A percentile compares a stretch with the other conserved stretches of the same genome.
phyloP scores from a whole-genome alignment of 1,284 basidiomycete species.

The Porogramme epimiltina region DNA sequence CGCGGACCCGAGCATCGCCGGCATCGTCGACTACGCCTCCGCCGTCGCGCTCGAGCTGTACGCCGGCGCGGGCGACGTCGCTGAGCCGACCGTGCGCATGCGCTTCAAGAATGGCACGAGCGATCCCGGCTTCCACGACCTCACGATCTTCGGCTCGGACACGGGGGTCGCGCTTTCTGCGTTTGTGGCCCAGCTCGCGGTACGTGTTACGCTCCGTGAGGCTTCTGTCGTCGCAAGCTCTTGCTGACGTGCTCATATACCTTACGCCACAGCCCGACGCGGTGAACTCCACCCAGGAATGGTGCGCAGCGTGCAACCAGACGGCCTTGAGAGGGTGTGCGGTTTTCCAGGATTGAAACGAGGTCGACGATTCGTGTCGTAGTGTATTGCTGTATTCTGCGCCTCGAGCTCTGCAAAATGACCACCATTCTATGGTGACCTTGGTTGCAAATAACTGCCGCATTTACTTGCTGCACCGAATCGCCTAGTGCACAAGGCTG shows the following conservation, averaged over 20 bases:
- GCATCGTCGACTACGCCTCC: conserved; percentile 52
- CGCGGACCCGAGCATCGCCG: conserved; percentile 34
- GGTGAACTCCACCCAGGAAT: conserved; percentile 35
- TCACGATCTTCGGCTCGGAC: conserved; percentile 12
- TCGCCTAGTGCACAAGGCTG: no score
- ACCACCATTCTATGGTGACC: no score
- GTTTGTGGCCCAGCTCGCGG: conserved; percentile 37
- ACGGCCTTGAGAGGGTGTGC: conserved; percentile 8
- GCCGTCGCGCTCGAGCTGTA: conserved; percentile 47
- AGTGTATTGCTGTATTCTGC: no score
- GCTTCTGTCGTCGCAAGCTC: no score
- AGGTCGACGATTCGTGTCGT: no score
- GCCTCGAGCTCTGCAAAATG: no score
- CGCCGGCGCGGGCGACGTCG: conserved; percentile 17
- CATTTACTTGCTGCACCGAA: no score
- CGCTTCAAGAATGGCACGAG: conserved; percentile 54
- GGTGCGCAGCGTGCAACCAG: conserved; percentile 37
- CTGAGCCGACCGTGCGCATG: conserved; percentile 35
- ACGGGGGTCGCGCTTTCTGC: conserved; percentile 32
- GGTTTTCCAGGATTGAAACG: neutral
- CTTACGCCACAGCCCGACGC: conserved; percentile 25
- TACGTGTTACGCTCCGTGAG: conserved; percentile 14
- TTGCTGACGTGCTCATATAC: neutral
- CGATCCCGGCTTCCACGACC: no score
- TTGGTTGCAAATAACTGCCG: no score